Evolutionary conservation across 139 green algal genomes (phyloP), one percentile per base, ranked within the genome.

Genomic region (Closterium sp.): DNA sequence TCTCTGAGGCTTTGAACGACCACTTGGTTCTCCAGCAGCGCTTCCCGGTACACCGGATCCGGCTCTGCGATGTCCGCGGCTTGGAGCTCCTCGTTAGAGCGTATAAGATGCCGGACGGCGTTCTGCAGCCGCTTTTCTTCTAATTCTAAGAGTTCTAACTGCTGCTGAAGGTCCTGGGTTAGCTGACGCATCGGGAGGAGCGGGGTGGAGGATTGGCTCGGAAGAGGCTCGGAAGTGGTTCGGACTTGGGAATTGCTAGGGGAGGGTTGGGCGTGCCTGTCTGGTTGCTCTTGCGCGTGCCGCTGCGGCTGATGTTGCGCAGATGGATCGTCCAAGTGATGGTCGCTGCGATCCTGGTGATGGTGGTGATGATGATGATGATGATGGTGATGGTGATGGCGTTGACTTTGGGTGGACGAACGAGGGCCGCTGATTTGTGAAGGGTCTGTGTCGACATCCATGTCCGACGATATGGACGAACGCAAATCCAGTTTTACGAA

Each of bases 71-170:
- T 33, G 23, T 86, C 34, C 23, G 87, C 87, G 33, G 69, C 87
- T 83, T 91, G 87, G 23, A 91, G 87, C 87, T 91, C 87, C 81
- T 91, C 87, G 81, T 91, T 91, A 2, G 87, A 91, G 6, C 87
- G 34, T 86, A 91, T 30, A 81, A 91, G 33, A 84, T 91, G 87
- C 33, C 34, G 33, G 25, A 91, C 32, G 12, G 87, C 87, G 87
- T 91, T 91, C 23, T 91, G 34, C 23, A 91, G 55, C 2, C 87
- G 87, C 23, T 35, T 32, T 1, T 91, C 81, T 33, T 91, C 87
- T 30, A 83, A 33, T 30, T 91, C 87, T 35, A 91, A 38, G 0
- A 34, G 34, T 9, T 91, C 87, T 19, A 76, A 19, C 25, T 19
- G 55, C 55, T 76, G 55, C 55, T 76, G 55, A 16, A 28, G 55